Base-by-base conservation (phyloP, 2,329 filamentous ascomycete species). In the Calonectria fujianensis region DNA sequence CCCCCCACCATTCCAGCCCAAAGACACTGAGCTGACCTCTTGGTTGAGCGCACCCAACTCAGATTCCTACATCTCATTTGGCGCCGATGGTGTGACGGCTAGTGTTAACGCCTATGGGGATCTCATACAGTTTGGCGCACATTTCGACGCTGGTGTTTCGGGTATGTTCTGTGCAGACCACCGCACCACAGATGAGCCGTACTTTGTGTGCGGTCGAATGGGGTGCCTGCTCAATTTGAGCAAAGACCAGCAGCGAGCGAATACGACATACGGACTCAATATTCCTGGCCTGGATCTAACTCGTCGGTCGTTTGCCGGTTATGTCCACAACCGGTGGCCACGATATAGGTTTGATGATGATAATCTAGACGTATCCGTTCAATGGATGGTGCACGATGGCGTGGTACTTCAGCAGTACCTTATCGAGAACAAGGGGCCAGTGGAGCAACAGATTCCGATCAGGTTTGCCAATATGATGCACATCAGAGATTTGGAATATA, bases 271-370 rank as follows among this genome's bases (percentile, higher is more conserved):
- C 27, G 57, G 57, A 18, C 57, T 63, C 0, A 41, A 16, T 3
- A 63, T 63, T 10, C 27, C 35, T 29, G 14, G 35, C 2, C 24
- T 63, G 1, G n/a, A 29, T 14, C 57, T 41, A 3, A 7, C 8
- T 3, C 3, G 5, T 11, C 35, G 24, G 3, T 24, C 35, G 3
- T 10, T 16, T 39, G n/a, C 41, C 24, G 57, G 35, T 18, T 41
- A 63, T 20, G 37, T 63, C 14, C 57, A 63, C n/a, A 41, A 63
- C 35, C 24, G 57, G 27, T 63, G 57, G 57, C 57, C 57, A 8
- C 57, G 57, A 31, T 63, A 41, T 3, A 24, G 0, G 13, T 41
- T 29, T 31, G n/a, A 63, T 11, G 14, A 24, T 10, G 35, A 41
- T 2, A 24, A 41, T 3, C 9, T 20, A 16, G 5, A 63, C 9